Percentiles rank a stretch among this genome's conserved stretches.
These are phyloP conservation scores for Cicer cuneatum DNA, from an alignment of 306 rosid species.

Conservation along the genomic window DNA sequence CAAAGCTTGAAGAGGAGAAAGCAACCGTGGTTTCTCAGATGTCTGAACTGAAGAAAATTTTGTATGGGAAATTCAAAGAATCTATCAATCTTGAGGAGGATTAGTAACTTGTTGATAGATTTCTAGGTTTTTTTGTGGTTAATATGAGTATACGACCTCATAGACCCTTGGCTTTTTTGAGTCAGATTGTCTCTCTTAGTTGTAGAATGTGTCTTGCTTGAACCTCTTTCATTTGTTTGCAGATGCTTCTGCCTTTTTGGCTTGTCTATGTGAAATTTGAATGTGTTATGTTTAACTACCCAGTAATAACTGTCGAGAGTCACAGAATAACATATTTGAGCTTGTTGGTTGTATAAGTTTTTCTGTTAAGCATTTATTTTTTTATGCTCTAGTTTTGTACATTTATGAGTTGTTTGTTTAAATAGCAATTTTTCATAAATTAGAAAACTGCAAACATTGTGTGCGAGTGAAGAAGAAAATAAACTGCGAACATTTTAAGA, in stretches of 20 bases:
- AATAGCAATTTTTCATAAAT: neutral
- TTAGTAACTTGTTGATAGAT: conserved; percentile 43
- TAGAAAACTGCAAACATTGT: neutral
- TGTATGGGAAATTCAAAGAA: conserved; percentile 92
- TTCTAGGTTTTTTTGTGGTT: conserved; percentile 9
- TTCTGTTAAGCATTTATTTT: neutral
- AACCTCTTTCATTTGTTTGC: conserved; percentile 14
- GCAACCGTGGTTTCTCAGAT: conserved; percentile 74
- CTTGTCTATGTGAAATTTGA: neutral
- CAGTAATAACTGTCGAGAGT: neutral
- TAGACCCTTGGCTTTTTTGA: conserved; percentile 26
- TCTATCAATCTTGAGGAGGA: conserved; percentile 99
- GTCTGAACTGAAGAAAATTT: conserved; percentile 75
- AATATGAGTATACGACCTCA: conserved; percentile 34
- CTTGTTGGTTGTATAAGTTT: neutral
- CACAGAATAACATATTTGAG: neutral
- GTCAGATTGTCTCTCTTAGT: neutral
- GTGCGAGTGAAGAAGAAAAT: no score
- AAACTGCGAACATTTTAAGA: no score
- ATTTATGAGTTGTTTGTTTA: neutral
- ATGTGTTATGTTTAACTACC: neutral
- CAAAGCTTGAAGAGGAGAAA: conserved; percentile 77
- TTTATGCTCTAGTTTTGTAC: neutral
- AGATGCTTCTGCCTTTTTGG: conserved; percentile 9
- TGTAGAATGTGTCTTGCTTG: conserved; percentile 34